Evolutionary conservation across 1,139 yeast genomes (phyloP).

Genomic region (Ashbya aceris): DNA sequence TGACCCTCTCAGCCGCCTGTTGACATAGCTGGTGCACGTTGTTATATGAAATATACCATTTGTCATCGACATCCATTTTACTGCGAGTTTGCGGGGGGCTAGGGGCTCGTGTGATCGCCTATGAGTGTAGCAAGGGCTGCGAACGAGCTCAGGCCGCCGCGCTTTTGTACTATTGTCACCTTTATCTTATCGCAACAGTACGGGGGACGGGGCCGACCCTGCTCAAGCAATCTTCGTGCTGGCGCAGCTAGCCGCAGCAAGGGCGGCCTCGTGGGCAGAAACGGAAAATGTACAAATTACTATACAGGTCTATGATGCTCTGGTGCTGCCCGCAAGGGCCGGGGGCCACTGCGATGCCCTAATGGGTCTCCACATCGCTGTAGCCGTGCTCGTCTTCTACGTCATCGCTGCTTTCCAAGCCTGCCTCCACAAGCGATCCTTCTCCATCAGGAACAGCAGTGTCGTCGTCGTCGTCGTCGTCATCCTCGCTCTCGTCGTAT

Average conservation of each 20-base stretch:
- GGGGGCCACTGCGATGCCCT: background rate
- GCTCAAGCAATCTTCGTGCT: no score
- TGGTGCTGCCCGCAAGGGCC: no score
- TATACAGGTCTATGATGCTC: no score
- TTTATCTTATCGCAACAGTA: no score
- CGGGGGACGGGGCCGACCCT: no score
- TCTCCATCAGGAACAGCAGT: conserved; percentile 1
- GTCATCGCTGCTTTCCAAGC: conserved; percentile 9
- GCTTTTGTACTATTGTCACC: no score
- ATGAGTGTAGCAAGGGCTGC: no score
- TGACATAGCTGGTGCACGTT: conserved; percentile 54
- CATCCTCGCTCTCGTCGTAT: conserved; percentile 22
- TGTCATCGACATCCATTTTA: conserved; percentile 28
- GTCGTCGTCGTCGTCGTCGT: conserved; percentile 10
- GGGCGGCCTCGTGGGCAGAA: no score
- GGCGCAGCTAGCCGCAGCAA: no score
- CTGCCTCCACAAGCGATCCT: conserved; percentile 3
- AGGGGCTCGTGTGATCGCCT: no score
- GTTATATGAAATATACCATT: conserved; percentile 49
- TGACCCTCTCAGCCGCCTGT: conserved; percentile 41
- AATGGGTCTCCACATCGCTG: conserved; percentile 29
- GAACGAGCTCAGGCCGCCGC: no score
- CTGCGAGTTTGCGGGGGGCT: background rate
- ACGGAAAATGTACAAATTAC: no score
- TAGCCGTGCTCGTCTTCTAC: conserved; percentile 23